phyloP scores from a whole-genome alignment of 352 stramenopile species.

The Globisporangium camurandrum region DNA sequence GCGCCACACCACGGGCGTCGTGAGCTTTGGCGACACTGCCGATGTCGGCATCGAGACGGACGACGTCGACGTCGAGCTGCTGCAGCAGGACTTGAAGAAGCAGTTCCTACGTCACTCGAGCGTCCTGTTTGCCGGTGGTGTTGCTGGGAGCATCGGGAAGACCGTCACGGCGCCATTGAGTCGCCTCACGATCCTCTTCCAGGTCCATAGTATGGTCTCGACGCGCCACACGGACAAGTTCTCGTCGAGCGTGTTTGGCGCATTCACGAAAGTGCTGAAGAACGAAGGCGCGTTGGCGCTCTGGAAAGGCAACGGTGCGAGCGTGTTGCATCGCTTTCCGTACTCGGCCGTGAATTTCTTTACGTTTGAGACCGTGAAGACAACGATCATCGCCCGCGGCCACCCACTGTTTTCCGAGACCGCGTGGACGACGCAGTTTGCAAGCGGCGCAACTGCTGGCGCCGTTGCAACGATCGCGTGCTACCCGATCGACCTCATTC shows the following conservation, averaged over 20 bases:
- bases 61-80: constrained; percentile 67
- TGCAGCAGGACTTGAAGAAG: constrained; percentile 61
- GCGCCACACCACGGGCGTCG: constrained; percentile 71
- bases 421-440: constrained; percentile 73
- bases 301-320: constrained; percentile 96
- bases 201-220: constrained; percentile 94
- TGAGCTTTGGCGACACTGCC: constrained; percentile 71
- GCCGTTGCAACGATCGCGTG: constrained; percentile 83
- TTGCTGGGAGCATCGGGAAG: constrained; percentile 94
- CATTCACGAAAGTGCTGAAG: constrained; percentile 89
- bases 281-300: constrained; percentile 89
- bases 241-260: constrained; percentile 57
- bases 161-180: constrained; percentile 93
- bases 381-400: constrained; percentile 54
- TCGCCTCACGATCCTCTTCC: constrained; percentile 94
- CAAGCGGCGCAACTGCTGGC: constrained; percentile 57
- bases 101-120: constrained; percentile 69
- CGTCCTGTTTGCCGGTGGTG: constrained; percentile 83
- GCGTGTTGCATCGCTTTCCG: constrained; percentile 93
- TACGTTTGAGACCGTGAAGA: constrained; percentile 91
- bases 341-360: constrained; percentile 97
- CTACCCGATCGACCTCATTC: constrained; percentile 96
- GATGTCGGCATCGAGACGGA: constrained; percentile 76
- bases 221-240: constrained; percentile 81
- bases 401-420: constrained; percentile 63